Evolutionary conservation across 352 stramenopile genomes (phyloP), one percentile per base, ranked within the genome.

Genomic region (Phytophthora brassicae): DNA sequence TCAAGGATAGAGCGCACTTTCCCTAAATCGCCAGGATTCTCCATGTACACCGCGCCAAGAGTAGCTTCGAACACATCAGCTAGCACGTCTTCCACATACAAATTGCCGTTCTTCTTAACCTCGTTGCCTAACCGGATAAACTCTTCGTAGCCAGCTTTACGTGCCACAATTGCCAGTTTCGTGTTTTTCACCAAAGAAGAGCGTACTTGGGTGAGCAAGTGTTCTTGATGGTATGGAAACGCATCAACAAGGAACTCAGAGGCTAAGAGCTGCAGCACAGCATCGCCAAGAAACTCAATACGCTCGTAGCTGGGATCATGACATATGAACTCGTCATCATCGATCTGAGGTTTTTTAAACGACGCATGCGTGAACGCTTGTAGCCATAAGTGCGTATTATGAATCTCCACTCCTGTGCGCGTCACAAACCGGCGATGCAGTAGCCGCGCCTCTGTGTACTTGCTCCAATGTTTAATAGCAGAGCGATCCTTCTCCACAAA

Each of bases 121-220:
- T 70, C 12, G 36, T 81, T 86, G 13, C 84, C 83, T 12, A 95
- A 60, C 5, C 84, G 84, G 43, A 95, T 74, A 46, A 90, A 94
- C 23, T 85, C 68, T 31, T 89, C 65, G 46, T 90, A 93, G 11
- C 84, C 82, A 12, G 71, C 64, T 1, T 84, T 61, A 4, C 69
- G 64, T 3, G 83, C 83, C 31, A 94, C 78, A 19, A 80, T 68
- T 0, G 84, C 84, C 2, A 94, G 64, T 5, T 87, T 84, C 6
- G 71, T 88, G 55, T 94, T 95, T 70, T 92, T 95, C n/a, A 94
- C 84, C 6, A 94, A 67, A 20, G 84, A 90, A 35, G 86, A 93
- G 13, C 85, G 78, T 20, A 85, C 83, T 59, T 90, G 83, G 0
- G 81, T 93, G 6, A 95, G 68, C 17, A 95, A 60, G 33, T 92